Base-by-base conservation (phyloP, 2,329 filamentous ascomycete genomes). In the Sporothrix protearum region DNA sequence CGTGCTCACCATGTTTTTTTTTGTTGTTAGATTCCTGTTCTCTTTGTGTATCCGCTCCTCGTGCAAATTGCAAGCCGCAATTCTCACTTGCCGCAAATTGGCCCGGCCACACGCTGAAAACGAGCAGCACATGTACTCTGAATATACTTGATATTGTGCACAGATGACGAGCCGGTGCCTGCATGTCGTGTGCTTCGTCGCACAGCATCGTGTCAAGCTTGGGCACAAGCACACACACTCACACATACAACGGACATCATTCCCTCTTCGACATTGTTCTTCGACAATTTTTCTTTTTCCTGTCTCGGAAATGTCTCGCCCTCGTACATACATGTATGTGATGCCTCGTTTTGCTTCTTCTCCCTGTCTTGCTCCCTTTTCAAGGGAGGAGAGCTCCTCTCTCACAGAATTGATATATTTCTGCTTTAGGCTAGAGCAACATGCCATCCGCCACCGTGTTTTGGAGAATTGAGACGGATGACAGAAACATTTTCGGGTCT, bases 401-500 rank as follows among this genome's bases (percentile, higher is more conserved):
- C 7, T 28, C 2, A 33, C 45, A 2, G n/a, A n/a, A 16, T 25
- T 68, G 47, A 42, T 19, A n/a, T n/a, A 45, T 55, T 51, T 42
- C 49, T 68, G 33, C n/a, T 55, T 68, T 42, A n/a, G 66, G 66
- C 49, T 68, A 68, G 66, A 9, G 19, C 47, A 39, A 28, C 66
- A 53, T 68, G 47, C 66, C 66, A 39, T 42, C 49, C 3, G 53
- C 16, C 39, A n/a, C 47, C 7, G 16, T 66, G 22, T 66, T 42
- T 66, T 45, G 61, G 42, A 30, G 12, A 33, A n/a, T n/a, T 9
- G 22, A 47, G 14, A 19, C 14, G 61, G 12, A 30, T n/a, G 39
- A 59, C 16, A 61, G 55, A 36, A 30, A n/a, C 9, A 19, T 16
- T 5, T 3, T 33, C 30, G 33, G 19, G 22, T 9, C 12, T 42